These are phyloP conservation scores for Suillus subaureus DNA, from an alignment of 768 basidiomycete species.

Conservation along the genomic window DNA sequence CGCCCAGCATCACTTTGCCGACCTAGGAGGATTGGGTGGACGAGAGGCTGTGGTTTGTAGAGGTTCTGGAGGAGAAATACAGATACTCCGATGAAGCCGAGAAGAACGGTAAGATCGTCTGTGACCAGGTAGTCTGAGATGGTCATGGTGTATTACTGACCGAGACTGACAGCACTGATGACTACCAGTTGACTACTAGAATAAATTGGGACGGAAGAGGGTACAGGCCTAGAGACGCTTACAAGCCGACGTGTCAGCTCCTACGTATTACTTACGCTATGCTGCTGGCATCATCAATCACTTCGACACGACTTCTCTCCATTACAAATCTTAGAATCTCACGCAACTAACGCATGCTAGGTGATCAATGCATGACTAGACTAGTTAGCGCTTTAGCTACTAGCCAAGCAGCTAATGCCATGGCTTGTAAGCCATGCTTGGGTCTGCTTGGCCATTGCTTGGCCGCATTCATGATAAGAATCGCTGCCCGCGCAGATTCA, in stretches of 20 bases:
- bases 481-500: background rate
- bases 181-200: background rate
- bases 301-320: too few species aligned
- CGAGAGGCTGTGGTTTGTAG: constrained; percentile 81
- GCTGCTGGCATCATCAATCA: background rate
- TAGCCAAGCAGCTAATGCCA: background rate
- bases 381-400: background rate
- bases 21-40: constrained; percentile 92
- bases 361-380: background rate
- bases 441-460: background rate
- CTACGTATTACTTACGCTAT: background rate
- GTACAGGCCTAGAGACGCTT: too few species aligned
- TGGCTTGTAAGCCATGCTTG: background rate
- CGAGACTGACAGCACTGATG: constrained; percentile 3
- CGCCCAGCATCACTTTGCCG: constrained; percentile 88
- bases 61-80: constrained; percentile 77
- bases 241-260: background rate
- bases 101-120: constrained; percentile 78
- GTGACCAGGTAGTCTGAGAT: constrained; percentile 66
- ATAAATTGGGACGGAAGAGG: background rate
- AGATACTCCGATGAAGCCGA: constrained; percentile 74
- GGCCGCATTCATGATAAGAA: background rate
- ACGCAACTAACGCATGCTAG: background rate
- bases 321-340: background rate
- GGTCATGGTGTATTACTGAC: constrained; percentile 33